phyloP scores from a whole-genome alignment of 2,329 filamentous ascomycete genomes.

The Aspergillus japonicus region DNA sequence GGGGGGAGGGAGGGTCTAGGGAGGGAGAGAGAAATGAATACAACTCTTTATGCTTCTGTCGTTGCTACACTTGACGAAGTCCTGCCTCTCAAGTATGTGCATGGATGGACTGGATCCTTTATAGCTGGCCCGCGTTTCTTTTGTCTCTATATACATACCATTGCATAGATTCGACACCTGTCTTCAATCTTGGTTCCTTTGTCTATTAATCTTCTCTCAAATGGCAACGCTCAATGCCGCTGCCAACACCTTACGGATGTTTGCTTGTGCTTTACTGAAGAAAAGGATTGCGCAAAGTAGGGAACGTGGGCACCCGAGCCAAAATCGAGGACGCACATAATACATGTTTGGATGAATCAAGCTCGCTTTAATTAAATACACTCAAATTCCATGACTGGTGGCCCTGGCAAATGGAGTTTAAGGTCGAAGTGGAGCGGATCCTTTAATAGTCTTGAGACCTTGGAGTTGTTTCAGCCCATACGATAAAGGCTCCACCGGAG shows the following conservation, averaged over 20 bases:
- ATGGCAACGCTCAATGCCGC: not conserved
- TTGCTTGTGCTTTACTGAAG: not conserved
- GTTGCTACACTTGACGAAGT: conserved; percentile 1
- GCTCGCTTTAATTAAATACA: not conserved
- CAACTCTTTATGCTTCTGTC: conserved; percentile 3
- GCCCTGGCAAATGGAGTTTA: not conserved
- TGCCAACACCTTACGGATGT: not conserved
- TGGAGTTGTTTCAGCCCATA: not conserved
- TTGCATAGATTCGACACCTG: conserved; percentile 18
- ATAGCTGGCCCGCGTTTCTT: not conserved
- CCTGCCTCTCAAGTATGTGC: conserved; percentile 7
- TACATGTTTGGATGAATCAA: not conserved
- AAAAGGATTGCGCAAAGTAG: not conserved
- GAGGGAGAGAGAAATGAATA: conserved; percentile 14
- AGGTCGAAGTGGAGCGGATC: not conserved
- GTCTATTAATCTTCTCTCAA: conserved; percentile 5
- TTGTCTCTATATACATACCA: conserved; percentile 21
- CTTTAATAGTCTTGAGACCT: not conserved
- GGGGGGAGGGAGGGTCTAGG: not conserved
- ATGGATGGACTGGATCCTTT: conserved; percentile 16
- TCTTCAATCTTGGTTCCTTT: not conserved
- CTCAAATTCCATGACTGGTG: not conserved
- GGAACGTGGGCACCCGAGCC: not conserved
- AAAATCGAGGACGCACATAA: not conserved
- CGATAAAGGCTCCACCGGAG: not conserved